Evolutionary conservation across 208 protist species (phyloP).

Genomic region (Strigomonas culicis): DNA sequence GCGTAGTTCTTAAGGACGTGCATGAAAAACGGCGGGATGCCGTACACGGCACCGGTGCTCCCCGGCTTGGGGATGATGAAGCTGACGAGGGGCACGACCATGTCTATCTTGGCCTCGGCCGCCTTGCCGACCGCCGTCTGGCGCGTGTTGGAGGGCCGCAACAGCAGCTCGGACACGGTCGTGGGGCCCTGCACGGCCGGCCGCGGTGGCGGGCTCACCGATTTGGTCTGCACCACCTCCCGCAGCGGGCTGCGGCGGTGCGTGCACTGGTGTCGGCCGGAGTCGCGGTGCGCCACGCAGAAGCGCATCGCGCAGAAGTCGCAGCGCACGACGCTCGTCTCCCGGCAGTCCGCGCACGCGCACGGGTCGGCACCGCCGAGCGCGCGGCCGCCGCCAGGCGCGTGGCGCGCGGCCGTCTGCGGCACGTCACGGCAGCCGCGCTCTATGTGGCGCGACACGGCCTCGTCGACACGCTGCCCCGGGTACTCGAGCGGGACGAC

Average conservation of each 20-base stretch:
- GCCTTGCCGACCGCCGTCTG: conserved; percentile 59
- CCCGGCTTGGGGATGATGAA: conserved; percentile 22
- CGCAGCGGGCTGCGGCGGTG: conserved; percentile 8
- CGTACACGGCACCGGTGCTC: conserved; percentile 13
- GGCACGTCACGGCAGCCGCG: conserved; percentile 43
- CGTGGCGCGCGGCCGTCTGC: background rate
- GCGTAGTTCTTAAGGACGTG: conserved; percentile 43
- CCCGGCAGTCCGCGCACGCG: conserved; percentile 35
- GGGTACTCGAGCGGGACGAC: conserved; percentile 55
- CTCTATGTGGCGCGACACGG: conserved; percentile 76
- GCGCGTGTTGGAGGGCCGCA: conserved; percentile 39
- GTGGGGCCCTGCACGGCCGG: background rate
- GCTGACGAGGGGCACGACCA: conserved; percentile 58
- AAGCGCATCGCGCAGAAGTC: conserved; percentile 58
- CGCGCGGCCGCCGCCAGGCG: conserved; percentile 12
- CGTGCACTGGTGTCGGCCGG: conserved; percentile 48
- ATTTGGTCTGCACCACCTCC: background rate
- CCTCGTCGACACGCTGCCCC: conserved; percentile 53
- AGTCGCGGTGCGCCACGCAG: conserved; percentile 70
- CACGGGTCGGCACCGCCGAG: conserved; percentile 33
- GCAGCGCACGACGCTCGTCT: conserved; percentile 42
- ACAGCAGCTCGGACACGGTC: conserved; percentile 30
- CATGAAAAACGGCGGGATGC: conserved; percentile 73
- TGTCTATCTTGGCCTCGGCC: conserved; percentile 42
- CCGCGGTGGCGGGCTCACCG: background rate